A percentile compares a stretch with the other conserved stretches of the same genome.
Conservation (phyloP, 331 rosid genomes). For the Rosa hybrid region DNA sequence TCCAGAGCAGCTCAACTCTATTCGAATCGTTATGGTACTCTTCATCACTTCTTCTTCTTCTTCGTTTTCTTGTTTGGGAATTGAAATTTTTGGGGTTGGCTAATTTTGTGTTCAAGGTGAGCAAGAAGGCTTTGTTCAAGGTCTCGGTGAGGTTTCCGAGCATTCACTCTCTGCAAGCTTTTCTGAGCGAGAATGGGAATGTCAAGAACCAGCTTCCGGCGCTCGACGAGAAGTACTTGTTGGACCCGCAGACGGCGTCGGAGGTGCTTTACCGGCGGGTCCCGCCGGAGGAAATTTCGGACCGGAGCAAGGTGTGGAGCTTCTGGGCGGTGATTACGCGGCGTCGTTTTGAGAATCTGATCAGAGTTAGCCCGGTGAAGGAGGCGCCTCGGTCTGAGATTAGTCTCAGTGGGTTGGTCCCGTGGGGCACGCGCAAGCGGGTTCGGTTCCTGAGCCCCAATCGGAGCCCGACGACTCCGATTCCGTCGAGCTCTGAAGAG, state of each 20-base stretch:
- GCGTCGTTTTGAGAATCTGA: background rate
- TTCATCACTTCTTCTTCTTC: background rate
- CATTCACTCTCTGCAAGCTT: conserved; percentile 56
- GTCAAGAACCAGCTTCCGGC: conserved; percentile 54
- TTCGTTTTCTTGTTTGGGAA: background rate
- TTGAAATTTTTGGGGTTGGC: background rate
- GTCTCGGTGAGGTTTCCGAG: conserved; percentile 76
- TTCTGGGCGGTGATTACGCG: conserved; percentile 52
- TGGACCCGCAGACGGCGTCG: conserved; percentile 50
- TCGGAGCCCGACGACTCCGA: conserved; percentile 4
- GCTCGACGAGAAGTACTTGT: conserved; percentile 59
- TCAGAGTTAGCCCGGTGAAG: background rate
- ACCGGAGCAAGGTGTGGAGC: conserved; percentile 50
- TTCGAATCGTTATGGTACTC: conserved; percentile 63
- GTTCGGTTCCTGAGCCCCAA: conserved; percentile 58
- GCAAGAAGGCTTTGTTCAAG: conserved; percentile 44
- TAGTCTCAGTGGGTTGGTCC: conserved; percentile 60
- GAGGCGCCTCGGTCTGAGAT: conserved; percentile 53
- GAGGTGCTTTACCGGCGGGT: conserved; percentile 54
- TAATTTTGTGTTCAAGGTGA: conserved; percentile 47
- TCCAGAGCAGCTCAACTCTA: conserved; percentile 55
- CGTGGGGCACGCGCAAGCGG: conserved; percentile 74
- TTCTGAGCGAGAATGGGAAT: conserved; percentile 32
- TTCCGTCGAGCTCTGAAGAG: conserved; percentile 17
- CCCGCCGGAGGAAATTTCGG: conserved; percentile 44